Evolutionary conservation across 2,329 filamentous ascomycete species (phyloP).

Genomic region (Chlorencoelia australis): DNA sequence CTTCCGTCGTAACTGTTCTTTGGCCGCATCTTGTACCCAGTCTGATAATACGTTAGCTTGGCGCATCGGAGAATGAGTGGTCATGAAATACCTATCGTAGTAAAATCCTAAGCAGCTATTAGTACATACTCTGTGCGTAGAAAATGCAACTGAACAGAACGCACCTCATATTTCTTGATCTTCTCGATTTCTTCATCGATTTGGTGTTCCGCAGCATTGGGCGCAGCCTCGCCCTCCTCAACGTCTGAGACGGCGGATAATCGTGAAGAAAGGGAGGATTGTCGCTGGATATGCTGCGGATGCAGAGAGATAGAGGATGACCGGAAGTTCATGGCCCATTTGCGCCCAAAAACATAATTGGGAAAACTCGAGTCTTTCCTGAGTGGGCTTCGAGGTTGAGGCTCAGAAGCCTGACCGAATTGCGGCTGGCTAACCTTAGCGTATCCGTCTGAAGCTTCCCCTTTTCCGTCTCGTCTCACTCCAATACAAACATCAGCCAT

Average conservation of each 20-base stretch:
- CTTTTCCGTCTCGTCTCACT: too few relatives aligned
- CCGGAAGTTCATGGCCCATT: conserved; percentile 28
- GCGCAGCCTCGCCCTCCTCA: conserved; percentile 50
- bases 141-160: conserved; percentile 17
- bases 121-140: conserved; percentile 5
- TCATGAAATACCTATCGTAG: conserved; percentile 60
- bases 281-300: conserved; percentile 17
- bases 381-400: too few relatives aligned
- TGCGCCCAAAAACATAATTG: background rate
- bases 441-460: too few relatives aligned
- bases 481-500: too few relatives aligned
- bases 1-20: conserved; percentile 76
- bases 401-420: too few relatives aligned
- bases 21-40: conserved; percentile 95
- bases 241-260: conserved; percentile 55
- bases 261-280: conserved; percentile 31
- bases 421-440: too few relatives aligned
- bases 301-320: conserved; percentile 24
- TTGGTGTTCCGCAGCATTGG: conserved; percentile 50
- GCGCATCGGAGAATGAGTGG: conserved; percentile 5
- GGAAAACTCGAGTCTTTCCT: too few relatives aligned
- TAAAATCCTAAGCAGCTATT: conserved; percentile 59
- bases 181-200: conserved; percentile 93
- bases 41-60: conserved; percentile 45
- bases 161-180: conserved; percentile 90